Conservation (phyloP, 768 basidiomycete species). For the Nidularia sp. region DNA sequence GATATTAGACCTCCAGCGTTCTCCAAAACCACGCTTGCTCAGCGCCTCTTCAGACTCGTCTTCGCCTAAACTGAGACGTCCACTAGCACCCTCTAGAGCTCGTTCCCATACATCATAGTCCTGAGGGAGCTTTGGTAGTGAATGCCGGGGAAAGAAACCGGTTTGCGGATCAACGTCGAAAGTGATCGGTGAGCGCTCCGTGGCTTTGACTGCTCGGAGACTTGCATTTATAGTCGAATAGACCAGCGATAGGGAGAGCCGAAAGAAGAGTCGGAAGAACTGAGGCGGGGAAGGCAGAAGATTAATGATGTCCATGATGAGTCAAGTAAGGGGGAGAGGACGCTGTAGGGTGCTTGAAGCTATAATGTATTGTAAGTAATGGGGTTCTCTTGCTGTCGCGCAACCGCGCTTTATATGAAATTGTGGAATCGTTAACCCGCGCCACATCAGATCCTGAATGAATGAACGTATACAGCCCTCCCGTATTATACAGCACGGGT, state of each 20-base stretch:
- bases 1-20: conserved; percentile 65
- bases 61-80: conserved; percentile 52
- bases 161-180: conserved; percentile 61
- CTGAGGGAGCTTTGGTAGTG: conserved; percentile 50
- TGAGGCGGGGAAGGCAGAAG: conserved; percentile 52
- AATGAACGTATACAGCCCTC: neutral
- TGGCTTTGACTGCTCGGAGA: conserved; percentile 19
- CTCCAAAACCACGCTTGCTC: conserved; percentile 48
- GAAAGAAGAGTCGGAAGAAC: conserved; percentile 43
- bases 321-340: conserved; percentile 6
- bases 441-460: conserved; percentile 7
- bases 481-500: neutral
- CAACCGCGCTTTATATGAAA: neutral
- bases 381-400: neutral
- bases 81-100: conserved; percentile 51
- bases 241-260: conserved; percentile 40
- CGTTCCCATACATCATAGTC: conserved; percentile 70
- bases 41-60: conserved; percentile 45
- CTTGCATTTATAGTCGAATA: conserved; percentile 34
- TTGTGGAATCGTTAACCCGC: neutral
- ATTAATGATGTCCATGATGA: conserved; percentile 34
- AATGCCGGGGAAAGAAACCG: conserved; percentile 80
- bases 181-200: conserved; percentile 32
- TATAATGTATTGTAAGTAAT: no score
- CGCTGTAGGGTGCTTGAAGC: neutral